These are phyloP conservation scores for Emmonsia crescens DNA, from an alignment of 2,329 filamentous ascomycete genomes.

Conservation along the genomic window DNA sequence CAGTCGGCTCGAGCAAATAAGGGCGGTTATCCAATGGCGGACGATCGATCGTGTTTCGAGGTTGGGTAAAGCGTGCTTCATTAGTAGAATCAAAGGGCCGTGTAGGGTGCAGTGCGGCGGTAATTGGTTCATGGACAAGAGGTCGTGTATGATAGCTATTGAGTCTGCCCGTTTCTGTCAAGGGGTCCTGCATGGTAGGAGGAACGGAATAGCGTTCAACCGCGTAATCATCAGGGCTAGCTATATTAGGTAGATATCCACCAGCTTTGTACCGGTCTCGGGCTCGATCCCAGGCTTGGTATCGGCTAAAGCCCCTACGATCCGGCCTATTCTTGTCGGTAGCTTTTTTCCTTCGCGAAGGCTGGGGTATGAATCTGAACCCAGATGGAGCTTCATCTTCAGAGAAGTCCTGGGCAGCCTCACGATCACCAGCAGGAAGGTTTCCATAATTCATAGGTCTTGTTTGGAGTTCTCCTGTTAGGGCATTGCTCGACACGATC, in stretches of 20 bases:
- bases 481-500: constrained; percentile 30
- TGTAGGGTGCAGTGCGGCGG: not conserved
- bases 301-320: constrained; percentile 36
- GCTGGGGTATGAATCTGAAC: constrained; percentile 26
- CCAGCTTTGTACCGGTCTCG: constrained; percentile 30
- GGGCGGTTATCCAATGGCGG: not conserved
- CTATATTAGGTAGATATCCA: constrained; percentile 12
- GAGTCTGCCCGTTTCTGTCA: not conserved
- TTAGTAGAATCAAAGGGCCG: constrained; percentile 1
- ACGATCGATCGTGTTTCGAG: not conserved
- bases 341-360: constrained; percentile 15
- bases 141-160: not conserved
- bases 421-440: constrained; percentile 11
- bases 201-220: not conserved
- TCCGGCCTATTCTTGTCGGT: constrained; percentile 25
- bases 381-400: constrained; percentile 28
- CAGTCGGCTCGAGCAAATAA: not conserved
- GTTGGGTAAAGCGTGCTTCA: not conserved
- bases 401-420: constrained; percentile 19
- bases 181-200: not conserved
- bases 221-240: not conserved
- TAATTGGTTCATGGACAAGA: not conserved
- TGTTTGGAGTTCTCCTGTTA: constrained; percentile 25
- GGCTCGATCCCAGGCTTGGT: constrained; percentile 38
- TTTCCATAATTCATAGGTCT: constrained; percentile 20